Conservation (phyloP, 345 rosid genomes). For the Microthlaspi erraticum region DNA sequence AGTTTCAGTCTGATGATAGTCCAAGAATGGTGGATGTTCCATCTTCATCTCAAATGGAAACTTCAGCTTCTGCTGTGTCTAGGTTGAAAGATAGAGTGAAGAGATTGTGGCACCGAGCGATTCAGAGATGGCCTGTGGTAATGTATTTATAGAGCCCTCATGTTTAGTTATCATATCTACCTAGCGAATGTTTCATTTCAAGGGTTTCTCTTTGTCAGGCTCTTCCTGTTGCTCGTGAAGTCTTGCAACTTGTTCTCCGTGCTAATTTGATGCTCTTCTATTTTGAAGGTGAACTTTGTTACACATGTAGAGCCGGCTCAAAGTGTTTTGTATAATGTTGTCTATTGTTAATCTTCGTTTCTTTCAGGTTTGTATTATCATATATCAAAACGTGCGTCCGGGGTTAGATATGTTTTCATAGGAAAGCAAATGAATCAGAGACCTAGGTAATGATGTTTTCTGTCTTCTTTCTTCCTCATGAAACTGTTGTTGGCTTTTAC, state of each 20-base stretch:
- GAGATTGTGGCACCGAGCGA: slow-evolving; percentile 55
- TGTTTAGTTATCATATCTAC: slow-evolving; percentile 10
- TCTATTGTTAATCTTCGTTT: slow-evolving; percentile 6
- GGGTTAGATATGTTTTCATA: slow-evolving; percentile 83
- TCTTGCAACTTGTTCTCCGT: slow-evolving; percentile 80
- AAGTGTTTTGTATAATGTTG: slow-evolving; percentile 7
- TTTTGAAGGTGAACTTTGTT: slow-evolving; percentile 77
- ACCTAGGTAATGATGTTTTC: slow-evolving; percentile 62
- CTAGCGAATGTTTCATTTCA: neutral
- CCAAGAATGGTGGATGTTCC: slow-evolving; percentile 43
- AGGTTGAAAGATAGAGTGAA: slow-evolving; percentile 61
- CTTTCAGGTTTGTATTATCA: slow-evolving; percentile 85
- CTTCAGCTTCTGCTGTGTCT: slow-evolving; percentile 53
- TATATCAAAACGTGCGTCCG: slow-evolving; percentile 85
- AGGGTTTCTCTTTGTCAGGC: slow-evolving; percentile 49
- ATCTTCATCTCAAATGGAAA: slow-evolving; percentile 50
- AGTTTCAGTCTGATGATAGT: slow-evolving; percentile 51
- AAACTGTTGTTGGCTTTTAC: neutral
- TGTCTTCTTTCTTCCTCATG: slow-evolving; percentile 28
- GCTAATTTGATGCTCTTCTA: slow-evolving; percentile 95
- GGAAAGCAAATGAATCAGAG: slow-evolving; percentile 95
- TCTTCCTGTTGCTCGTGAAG: slow-evolving; percentile 80
- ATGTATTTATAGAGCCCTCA: slow-evolving; percentile 18
- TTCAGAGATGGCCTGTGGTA: slow-evolving; percentile 89
- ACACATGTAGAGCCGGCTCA: neutral